Evolutionary conservation across 306 rosid species (phyloP).

Genomic region (Glycine soja): DNA sequence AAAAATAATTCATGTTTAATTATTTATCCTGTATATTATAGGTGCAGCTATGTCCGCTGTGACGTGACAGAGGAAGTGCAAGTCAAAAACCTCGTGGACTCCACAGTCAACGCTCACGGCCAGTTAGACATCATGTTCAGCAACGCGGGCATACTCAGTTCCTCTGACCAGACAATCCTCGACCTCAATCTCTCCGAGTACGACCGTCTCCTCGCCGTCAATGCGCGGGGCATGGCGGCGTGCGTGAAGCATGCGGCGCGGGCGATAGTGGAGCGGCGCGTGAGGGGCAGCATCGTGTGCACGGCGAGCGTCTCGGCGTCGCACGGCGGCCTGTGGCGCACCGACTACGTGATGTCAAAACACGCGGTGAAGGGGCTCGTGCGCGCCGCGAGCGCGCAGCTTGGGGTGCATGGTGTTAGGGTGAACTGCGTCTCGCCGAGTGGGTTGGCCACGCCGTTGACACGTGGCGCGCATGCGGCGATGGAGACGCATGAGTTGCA

Average conservation of each 20-base stretch:
- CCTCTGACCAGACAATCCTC: conserved; percentile 44
- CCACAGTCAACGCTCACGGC: conserved; percentile 49
- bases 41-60: conserved; percentile 59
- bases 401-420: conserved; percentile 52
- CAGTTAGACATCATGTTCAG: conserved; percentile 69
- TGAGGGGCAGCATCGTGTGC: conserved; percentile 68
- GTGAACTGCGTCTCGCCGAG: conserved; percentile 70
- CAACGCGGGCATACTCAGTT: conserved; percentile 54
- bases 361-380: conserved; percentile 68
- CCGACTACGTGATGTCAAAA: conserved; percentile 65
- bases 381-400: conserved; percentile 44
- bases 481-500: conserved; percentile 27
- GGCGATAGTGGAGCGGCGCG: conserved; percentile 55
- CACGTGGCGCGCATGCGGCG: neutral
- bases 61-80: conserved; percentile 63
- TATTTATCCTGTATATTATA: too few species aligned
- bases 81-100: conserved; percentile 49
- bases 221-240: conserved; percentile 55
- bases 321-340: accelerated
- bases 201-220: conserved; percentile 53
- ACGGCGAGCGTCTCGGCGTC: conserved; percentile 55
- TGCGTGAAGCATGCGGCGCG: conserved; percentile 70
- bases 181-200: conserved; percentile 52
- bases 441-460: conserved; percentile 49
- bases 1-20: too few species aligned